Base-by-base conservation (phyloP, 192 early-diverging fungal species). In the Coemansia sp. region DNA sequence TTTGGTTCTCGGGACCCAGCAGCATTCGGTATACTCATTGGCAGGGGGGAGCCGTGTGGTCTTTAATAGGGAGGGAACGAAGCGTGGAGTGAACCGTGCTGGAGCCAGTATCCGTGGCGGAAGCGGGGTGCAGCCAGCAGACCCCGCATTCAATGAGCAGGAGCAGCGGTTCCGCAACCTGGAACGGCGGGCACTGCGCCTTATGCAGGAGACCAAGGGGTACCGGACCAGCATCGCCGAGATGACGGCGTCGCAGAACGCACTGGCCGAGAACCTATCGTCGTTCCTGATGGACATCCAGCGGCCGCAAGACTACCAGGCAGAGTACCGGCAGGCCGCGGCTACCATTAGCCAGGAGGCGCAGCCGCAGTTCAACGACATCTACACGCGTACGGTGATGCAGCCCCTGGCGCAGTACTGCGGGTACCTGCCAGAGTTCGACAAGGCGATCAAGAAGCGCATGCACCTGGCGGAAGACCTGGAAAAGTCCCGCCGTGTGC, bases 201-300 rank as follows among this genome's bases (percentile, higher is more conserved):
- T 96, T 2, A 80, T 91, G 54, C 89, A 87, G 50, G 92, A 98
- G 60, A 82, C 96, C 9, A 94, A 94, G 59, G 88, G 89, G 35
- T 96, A 96, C 60, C 78, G 94, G 26, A 83, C 90, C 53, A 82
- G 90, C 25, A 75, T 98, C 29, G 46, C 53, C 77, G 90, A 79
- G 17, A 91, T 96, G 85, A 89, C 90, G 6, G 67, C 78, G 3
- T 78, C 94, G 25, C 93, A 99, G 60, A 58, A 79, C 14, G 79
- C 80, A 9, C 86, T 98, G 47, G 89, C 91, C 0, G 85, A 88
- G 30, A 92, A 88, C 17, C 78, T 97, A 16, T 84, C 86, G n/a
- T 76, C 79, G 11, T 94, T 96, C 50, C 51, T 75, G 10, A 89
- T 96, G 50, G 92, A 95, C 30, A 86, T 93, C 8, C 79, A 81